These are phyloP conservation scores for Phytopythium cucurbitacearum DNA, from an alignment of 352 stramenopile genomes.

Conservation along the genomic window DNA sequence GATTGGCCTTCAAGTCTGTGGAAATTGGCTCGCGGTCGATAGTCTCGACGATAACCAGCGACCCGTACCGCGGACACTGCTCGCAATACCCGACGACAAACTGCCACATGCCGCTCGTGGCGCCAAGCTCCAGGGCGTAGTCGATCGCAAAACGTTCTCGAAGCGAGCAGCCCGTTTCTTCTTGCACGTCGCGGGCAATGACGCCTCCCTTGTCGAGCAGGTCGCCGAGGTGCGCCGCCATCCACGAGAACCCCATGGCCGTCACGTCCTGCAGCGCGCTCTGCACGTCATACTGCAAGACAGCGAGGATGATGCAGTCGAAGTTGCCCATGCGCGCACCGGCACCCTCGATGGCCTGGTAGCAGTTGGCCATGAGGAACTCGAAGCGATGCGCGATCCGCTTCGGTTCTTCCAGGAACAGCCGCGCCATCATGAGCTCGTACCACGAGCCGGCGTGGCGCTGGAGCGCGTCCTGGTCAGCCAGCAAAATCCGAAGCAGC, in stretches of 20 bases:
- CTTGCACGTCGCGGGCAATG: slow-evolving; percentile 40
- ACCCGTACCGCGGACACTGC: slow-evolving; percentile 47
- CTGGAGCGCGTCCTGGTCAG: slow-evolving; percentile 41
- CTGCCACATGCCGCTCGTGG: slow-evolving; percentile 60
- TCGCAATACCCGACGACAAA: slow-evolving; percentile 64
- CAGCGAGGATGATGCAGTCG: slow-evolving; percentile 74
- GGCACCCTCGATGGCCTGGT: slow-evolving; percentile 35
- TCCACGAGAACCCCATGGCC: slow-evolving; percentile 66
- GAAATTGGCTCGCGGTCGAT: slow-evolving; percentile 43
- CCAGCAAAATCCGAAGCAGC: slow-evolving; percentile 52
- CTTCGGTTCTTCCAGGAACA: slow-evolving; percentile 77
- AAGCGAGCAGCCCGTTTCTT: slow-evolving; percentile 41
- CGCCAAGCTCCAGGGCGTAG: slow-evolving; percentile 63
- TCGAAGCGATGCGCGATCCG: slow-evolving; percentile 66
- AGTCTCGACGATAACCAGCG: slow-evolving; percentile 28
- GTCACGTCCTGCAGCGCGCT: slow-evolving; percentile 64
- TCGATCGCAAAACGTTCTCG: slow-evolving; percentile 57
- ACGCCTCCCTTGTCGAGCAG: slow-evolving; percentile 53
- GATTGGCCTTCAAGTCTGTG: slow-evolving; percentile 58
- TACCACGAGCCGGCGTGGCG: slow-evolving; percentile 53
- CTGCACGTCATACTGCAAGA: slow-evolving; percentile 75
- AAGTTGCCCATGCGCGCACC: slow-evolving; percentile 66
- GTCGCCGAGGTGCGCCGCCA: slow-evolving; percentile 63
- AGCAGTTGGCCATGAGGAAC: slow-evolving; percentile 78
- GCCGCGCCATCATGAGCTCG: slow-evolving; percentile 75